A percentile compares a stretch with the other conserved stretches of the same genome.
phyloP scores from a whole-genome alignment of 371 early-diverging fungal species.

The Mycotypha africana region DNA sequence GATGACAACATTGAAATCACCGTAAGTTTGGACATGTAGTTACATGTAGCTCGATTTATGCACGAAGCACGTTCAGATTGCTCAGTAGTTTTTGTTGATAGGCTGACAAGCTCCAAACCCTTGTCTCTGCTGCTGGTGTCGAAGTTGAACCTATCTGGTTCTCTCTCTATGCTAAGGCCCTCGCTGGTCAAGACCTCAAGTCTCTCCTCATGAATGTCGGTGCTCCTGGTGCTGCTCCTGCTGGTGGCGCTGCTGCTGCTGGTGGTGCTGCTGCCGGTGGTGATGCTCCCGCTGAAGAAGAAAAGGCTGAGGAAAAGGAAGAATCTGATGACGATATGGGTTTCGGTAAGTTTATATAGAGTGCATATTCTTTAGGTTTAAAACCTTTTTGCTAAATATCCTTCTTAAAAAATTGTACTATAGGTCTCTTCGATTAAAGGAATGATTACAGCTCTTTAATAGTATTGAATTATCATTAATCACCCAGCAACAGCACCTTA shows the following conservation, averaged over 20 bases:
- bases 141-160: constrained; percentile 96
- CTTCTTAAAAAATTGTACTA: too few relatives aligned
- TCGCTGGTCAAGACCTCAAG: constrained; percentile 89
- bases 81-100: constrained; percentile 41
- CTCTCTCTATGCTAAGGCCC: constrained; percentile 95
- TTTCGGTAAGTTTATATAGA: constrained; percentile 61
- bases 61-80: background rate
- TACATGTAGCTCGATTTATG: background rate
- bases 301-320: constrained; percentile 70
- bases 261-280: constrained; percentile 48
- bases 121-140: constrained; percentile 90
- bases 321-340: constrained; percentile 95
- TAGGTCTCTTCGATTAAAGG: constrained; percentile 86
- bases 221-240: constrained; percentile 72
- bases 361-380: too few relatives aligned
- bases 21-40: constrained; percentile 51
- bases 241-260: constrained; percentile 51
- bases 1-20: constrained; percentile 96
- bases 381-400: too few relatives aligned
- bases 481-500: too few relatives aligned
- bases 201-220: constrained; percentile 92
- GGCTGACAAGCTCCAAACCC: constrained; percentile 93
- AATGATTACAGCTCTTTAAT: too few relatives aligned
- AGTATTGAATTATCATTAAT: too few relatives aligned
- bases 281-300: constrained; percentile 59